phyloP scores from a whole-genome alignment of 352 stramenopile genomes.

The Phytophthora ohioensis region DNA sequence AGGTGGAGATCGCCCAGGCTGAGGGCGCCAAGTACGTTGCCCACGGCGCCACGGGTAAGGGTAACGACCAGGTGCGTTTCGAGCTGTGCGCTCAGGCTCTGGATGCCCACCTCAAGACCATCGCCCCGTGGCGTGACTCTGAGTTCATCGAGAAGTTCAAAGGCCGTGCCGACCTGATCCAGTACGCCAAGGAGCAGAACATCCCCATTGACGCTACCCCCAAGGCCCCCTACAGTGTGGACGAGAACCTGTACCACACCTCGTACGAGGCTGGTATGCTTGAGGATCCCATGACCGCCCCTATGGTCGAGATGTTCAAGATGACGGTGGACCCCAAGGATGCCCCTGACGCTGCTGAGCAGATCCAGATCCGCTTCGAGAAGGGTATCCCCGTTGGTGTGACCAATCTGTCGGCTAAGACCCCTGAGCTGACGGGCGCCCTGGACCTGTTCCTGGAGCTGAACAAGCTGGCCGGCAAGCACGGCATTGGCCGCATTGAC shows the following conservation, averaged over 20 bases:
- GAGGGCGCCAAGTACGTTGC: constrained; percentile 95
- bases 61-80: constrained; percentile 99
- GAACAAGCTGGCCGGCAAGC: constrained; percentile 96
- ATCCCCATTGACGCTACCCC: constrained; percentile 98
- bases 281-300: constrained; percentile 94
- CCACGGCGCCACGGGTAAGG: constrained; percentile 98
- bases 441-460: constrained; percentile 98
- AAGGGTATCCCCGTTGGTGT: constrained; percentile 95
- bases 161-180: constrained; percentile 95
- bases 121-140: constrained; percentile 97
- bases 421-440: constrained; percentile 90
- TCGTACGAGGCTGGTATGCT: constrained; percentile 98
- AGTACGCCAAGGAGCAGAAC: constrained; percentile 96
- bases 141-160: constrained; percentile 99
- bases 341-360: constrained; percentile 91
- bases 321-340: constrained; percentile 97
- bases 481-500: constrained; percentile 98
- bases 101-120: constrained; percentile 95
- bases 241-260: constrained; percentile 99
- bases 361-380: constrained; percentile 95
- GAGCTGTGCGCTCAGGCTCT: constrained; percentile 98
- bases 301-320: constrained; percentile 98
- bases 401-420: constrained; percentile 90
- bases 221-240: constrained; percentile 98
- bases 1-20: constrained; percentile 93